Evolutionary conservation across 2,329 filamentous ascomycete genomes (phyloP), one percentile per base, ranked within the genome.

Genomic region (Pezizomycotina sp.): DNA sequence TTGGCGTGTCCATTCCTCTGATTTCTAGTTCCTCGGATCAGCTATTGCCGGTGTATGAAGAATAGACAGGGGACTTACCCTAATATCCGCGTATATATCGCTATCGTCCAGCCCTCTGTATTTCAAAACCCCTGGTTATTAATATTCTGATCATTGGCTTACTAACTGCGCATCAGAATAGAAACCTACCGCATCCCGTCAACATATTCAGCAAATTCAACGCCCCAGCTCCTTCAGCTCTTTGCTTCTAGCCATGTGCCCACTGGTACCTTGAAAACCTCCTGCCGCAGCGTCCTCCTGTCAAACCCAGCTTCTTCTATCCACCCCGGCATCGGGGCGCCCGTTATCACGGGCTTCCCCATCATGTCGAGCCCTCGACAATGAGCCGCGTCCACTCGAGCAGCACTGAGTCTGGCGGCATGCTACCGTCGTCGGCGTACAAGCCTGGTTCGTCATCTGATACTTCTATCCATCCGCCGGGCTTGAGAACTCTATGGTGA

Each of bases 251-350:
- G 58, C 69, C 69, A 72, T 0, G 61, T 59, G 1, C 67, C 68
- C 27, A 69, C 62, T 2, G 68, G 68, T 4, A 69, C 57, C 51
- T 64, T 63, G 51, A 66, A 63, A n/a, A 63, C 52, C 14, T 57
- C 58, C 27, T 55, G 49, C 1, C 42, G n/a, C 48, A 67, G 60
- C 0, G 56, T 61, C 24, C 71, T 61, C 47, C 70, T 68, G 31
- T 58, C 50, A 47, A 69, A 67, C 12, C 67, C 68, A 6, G 61
- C 62, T 18, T 64, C 40, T 15, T 38, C 27, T 32, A 50, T 34
- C 46, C 45, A 50, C 3, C 36, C 21, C 5, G 44, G 34, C 5
- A 51, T 51, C 3, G 46, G 42, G 0, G 50, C 54, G 0, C 52
- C 52, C 2, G 53, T 29, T 18, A 35, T 31, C 26, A 25, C 37